These are phyloP conservation scores for Karstenula rhodostoma DNA, from an alignment of 2,329 filamentous ascomycete genomes.

Conservation along the genomic window DNA sequence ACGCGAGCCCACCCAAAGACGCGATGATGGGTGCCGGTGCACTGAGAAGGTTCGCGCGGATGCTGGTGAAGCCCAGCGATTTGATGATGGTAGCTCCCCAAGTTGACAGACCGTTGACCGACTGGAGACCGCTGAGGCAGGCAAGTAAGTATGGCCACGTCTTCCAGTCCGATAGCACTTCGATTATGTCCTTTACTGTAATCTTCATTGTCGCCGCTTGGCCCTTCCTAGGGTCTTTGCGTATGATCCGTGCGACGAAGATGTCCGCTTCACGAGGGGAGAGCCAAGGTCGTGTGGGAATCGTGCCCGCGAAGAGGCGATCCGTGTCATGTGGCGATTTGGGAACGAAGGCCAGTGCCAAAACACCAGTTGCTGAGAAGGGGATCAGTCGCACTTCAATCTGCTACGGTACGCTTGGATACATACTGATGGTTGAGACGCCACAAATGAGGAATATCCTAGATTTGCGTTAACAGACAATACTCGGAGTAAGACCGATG, in stretches of 20 bases:
- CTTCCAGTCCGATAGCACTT: conserved; percentile 8
- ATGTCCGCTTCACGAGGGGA: conserved; percentile 14
- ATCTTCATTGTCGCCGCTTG: conserved; percentile 12
- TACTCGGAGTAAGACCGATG: neutral
- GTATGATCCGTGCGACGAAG: conserved; percentile 15
- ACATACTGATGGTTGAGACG: neutral
- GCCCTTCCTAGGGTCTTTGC: conserved; percentile 13
- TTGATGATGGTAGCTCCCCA: conserved; percentile 13
- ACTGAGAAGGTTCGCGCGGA: conserved; percentile 12
- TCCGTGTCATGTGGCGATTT: conserved; percentile 11
- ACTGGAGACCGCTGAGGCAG: conserved; percentile 13
- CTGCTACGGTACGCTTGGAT: neutral
- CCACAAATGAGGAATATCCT: neutral
- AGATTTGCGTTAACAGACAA: neutral
- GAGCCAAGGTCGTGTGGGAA: conserved; percentile 7
- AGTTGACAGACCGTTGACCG: conserved; percentile 6
- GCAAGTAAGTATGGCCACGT: conserved; percentile 12
- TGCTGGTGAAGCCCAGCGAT: conserved; percentile 12
- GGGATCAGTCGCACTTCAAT: neutral
- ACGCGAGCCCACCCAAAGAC: conserved; percentile 1
- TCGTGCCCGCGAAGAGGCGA: conserved; percentile 9
- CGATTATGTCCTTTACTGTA: conserved; percentile 10
- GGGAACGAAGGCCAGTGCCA: conserved; percentile 11
- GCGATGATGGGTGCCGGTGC: conserved; percentile 4
- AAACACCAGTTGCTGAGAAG: neutral